These are phyloP conservation scores for Rhizopogon vesiculosus DNA, from an alignment of 768 basidiomycete species.

Conservation along the genomic window DNA sequence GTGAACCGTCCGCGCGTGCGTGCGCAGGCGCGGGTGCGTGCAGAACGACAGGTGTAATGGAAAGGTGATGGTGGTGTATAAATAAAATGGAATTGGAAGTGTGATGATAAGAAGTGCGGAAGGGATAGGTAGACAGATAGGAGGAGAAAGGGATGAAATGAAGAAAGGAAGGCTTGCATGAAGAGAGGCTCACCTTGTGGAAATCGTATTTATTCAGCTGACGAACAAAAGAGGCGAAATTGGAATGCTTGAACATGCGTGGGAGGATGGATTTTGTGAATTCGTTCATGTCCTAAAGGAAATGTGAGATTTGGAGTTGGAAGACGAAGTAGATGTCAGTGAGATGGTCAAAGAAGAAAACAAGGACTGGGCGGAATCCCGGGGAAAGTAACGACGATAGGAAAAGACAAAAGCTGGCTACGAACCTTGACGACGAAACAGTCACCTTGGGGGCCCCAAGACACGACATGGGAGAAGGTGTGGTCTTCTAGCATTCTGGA, in stretches of 20 bases:
- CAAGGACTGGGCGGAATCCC: not conserved
- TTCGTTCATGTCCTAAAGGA: slow-evolving; percentile 80
- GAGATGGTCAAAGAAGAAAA: not conserved
- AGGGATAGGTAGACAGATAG: not conserved
- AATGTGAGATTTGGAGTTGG: slow-evolving; percentile 8
- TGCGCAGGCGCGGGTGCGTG: not conserved
- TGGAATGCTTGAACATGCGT: slow-evolving; percentile 92
- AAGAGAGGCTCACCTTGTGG: slow-evolving; percentile 59
- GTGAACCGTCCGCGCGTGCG: not conserved
- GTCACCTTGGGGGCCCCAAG: slow-evolving; percentile 81
- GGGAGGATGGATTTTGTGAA: slow-evolving; percentile 90
- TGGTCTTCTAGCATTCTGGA: slow-evolving; percentile 85
- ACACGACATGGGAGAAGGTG: slow-evolving; percentile 65
- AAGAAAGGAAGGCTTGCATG: slow-evolving; percentile 3
- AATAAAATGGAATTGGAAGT: not conserved
- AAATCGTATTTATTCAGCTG: slow-evolving; percentile 97
- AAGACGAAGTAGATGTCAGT: not conserved
- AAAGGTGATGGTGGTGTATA: not conserved
- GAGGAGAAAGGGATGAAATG: slow-evolving; percentile 6
- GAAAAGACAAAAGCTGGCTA: not conserved
- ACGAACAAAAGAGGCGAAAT: slow-evolving; percentile 88
- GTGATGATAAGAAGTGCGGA: not conserved
- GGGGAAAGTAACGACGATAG: not conserved
- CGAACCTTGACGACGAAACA: slow-evolving; percentile 82
- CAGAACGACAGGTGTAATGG: not conserved